These are phyloP conservation scores for Lepidium didymum DNA, from an alignment of 345 rosid species.

Conservation along the genomic window DNA sequence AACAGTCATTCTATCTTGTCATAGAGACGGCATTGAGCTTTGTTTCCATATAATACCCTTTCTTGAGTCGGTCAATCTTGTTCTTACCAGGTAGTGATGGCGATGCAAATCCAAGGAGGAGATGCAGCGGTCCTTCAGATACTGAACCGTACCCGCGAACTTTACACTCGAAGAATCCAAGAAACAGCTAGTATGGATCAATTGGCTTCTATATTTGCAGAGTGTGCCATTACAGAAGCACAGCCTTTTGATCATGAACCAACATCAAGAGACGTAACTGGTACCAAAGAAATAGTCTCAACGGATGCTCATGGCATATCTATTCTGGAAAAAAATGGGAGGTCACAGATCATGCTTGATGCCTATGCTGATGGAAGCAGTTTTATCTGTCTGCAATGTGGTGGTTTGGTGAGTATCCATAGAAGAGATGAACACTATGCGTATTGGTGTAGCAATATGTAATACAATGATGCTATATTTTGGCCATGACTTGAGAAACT, in stretches of 20 bases:
- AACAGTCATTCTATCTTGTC: too few relatives aligned
- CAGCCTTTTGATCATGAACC: conserved; percentile 43
- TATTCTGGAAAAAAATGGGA: conserved; percentile 72
- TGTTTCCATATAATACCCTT: not conserved
- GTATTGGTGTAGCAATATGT: conserved; percentile 66
- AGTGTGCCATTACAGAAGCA: conserved; percentile 83
- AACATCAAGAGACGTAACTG: conserved; percentile 1
- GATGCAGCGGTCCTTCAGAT: conserved; percentile 65
- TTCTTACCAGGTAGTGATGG: conserved; percentile 69
- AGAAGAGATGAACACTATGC: conserved; percentile 90
- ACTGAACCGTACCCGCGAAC: conserved; percentile 67
- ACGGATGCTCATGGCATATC: conserved; percentile 49
- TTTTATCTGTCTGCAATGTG: conserved; percentile 83
- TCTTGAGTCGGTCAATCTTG: conserved; percentile 6
- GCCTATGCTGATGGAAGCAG: conserved; percentile 95
- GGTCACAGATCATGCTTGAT: conserved; percentile 73
- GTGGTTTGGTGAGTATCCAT: conserved; percentile 83
- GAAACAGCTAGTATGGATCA: conserved; percentile 56
- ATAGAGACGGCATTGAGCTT: not conserved
- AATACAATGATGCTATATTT: conserved; percentile 1
- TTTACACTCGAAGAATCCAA: conserved; percentile 48
- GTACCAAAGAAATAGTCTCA: conserved; percentile 15
- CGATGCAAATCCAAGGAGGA: conserved; percentile 65
- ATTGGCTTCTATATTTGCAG: conserved; percentile 84
- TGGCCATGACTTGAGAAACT: not conserved